Evolutionary conservation across 2,329 filamentous ascomycete species (phyloP).

Genomic region (Emmonsiellopsis sp.): DNA sequence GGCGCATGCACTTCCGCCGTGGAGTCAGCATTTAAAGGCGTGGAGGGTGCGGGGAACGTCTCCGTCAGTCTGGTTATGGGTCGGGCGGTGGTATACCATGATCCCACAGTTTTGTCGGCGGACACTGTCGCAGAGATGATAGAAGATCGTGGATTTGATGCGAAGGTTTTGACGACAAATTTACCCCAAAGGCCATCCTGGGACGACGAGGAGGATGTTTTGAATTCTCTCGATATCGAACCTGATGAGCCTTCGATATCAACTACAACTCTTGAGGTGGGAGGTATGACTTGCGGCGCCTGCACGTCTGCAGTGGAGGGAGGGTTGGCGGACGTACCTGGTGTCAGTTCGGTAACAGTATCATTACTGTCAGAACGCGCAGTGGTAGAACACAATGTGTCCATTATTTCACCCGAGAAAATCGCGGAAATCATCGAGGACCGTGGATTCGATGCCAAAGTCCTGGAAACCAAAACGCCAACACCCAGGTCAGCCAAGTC

Average conservation of each 20-base stretch:
- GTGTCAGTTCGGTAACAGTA: conserved; percentile 68
- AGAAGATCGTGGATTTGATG: conserved; percentile 87
- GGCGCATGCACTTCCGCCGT: conserved; percentile 94
- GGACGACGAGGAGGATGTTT: conserved; percentile 25
- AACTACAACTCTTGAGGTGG: conserved; percentile 68
- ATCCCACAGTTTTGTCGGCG: conserved; percentile 63
- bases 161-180: conserved; percentile 76
- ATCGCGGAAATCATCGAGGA: conserved; percentile 44
- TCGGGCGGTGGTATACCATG: conserved; percentile 86
- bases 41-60: conserved; percentile 74
- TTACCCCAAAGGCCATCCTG: conserved; percentile 48
- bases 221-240: conserved; percentile 15
- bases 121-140: conserved; percentile 76
- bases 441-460: conserved; percentile 39
- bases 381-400: conserved; percentile 71
- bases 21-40: conserved; percentile 76
- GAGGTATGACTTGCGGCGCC: conserved; percentile 86
- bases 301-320: conserved; percentile 80
- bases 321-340: conserved; percentile 65
- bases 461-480: conserved; percentile 60
- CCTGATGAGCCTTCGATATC: conserved; percentile 30
- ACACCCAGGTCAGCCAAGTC: conserved; percentile 23
- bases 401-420: conserved; percentile 39
- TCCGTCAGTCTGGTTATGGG: conserved; percentile 94
- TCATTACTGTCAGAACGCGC: conserved; percentile 76